Evolutionary conservation across 441 rosid genomes (phyloP).

Genomic region (Adansonia grandidieri): DNA sequence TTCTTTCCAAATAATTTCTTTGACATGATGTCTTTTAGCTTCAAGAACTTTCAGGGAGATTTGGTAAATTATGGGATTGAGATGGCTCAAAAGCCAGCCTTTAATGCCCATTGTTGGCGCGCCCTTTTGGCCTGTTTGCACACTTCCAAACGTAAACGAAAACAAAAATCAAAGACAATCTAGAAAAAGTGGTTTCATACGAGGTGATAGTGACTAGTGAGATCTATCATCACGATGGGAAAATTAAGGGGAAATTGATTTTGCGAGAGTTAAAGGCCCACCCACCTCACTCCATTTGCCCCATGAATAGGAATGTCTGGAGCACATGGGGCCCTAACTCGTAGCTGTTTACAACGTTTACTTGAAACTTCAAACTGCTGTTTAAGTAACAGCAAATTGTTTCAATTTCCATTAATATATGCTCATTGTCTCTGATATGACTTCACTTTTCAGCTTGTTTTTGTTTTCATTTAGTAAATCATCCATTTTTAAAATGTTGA

Average conservation of each 20-base stretch:
- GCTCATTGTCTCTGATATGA: background rate
- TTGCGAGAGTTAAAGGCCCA: background rate
- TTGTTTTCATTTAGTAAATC: background rate
- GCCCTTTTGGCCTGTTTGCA: background rate
- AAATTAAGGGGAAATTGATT: background rate
- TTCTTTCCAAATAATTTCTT: background rate
- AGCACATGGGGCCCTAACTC: conserved; percentile 3
- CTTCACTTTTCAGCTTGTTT: background rate
- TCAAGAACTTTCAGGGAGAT: background rate
- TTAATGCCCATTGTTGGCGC: conserved; percentile 9
- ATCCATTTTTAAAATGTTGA: background rate
- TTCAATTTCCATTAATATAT: background rate
- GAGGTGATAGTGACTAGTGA: conserved; percentile 13
- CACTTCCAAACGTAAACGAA: background rate
- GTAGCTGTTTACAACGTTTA: background rate
- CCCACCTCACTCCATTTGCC: background rate
- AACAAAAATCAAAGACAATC: background rate
- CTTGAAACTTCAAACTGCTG: background rate
- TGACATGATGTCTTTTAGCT: no score
- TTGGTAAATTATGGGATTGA: conserved; percentile 14
- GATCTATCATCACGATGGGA: background rate
- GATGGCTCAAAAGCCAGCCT: conserved; percentile 14
- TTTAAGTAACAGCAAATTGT: background rate
- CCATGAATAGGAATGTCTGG: background rate
- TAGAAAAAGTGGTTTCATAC: background rate